Conservation (phyloP, 2,329 filamentous ascomycete genomes). For the Ophiocordyceps unilateralis region DNA sequence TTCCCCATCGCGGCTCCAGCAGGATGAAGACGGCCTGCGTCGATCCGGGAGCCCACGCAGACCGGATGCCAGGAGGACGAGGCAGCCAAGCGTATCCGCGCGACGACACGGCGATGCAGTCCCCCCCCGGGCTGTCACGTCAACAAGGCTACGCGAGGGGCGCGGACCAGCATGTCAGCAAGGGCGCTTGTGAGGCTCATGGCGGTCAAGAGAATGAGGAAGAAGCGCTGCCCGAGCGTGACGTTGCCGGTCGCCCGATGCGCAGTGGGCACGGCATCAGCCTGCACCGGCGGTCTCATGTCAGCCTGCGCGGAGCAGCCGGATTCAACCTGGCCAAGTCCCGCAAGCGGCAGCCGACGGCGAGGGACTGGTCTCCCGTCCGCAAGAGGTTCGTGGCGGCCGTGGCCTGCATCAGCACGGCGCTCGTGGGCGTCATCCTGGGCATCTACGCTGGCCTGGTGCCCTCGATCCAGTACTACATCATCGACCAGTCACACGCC, state of each 20-base stretch:
- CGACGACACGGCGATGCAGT: background rate
- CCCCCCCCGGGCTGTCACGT: background rate
- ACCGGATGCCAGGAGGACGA: background rate
- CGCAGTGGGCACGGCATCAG: conserved; percentile 19
- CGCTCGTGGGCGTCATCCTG: conserved; percentile 50
- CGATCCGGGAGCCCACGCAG: background rate
- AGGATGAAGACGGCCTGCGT: conserved; percentile 1
- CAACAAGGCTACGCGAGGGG: background rate
- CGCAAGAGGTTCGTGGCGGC: conserved; percentile 53
- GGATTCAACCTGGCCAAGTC: conserved; percentile 34
- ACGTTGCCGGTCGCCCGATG: conserved; percentile 9
- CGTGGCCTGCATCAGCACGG: conserved; percentile 57
- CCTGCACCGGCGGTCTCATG: conserved; percentile 32
- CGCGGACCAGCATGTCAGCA: background rate
- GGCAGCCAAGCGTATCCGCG: background rate
- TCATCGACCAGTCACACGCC: conserved; percentile 50
- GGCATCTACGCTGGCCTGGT: conserved; percentile 67
- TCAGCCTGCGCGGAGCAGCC: conserved; percentile 32
- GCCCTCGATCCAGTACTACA: conserved; percentile 62
- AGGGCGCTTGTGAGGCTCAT: background rate
- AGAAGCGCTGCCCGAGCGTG: conserved; percentile 9
- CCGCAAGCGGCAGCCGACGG: conserved; percentile 46
- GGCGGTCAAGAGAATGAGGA: conserved; percentile 5
- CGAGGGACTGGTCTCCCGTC: conserved; percentile 50
- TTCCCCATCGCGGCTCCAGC: conserved; percentile 5